phyloP scores from a whole-genome alignment of 306 rosid genomes.

The Rosa lucieae region DNA sequence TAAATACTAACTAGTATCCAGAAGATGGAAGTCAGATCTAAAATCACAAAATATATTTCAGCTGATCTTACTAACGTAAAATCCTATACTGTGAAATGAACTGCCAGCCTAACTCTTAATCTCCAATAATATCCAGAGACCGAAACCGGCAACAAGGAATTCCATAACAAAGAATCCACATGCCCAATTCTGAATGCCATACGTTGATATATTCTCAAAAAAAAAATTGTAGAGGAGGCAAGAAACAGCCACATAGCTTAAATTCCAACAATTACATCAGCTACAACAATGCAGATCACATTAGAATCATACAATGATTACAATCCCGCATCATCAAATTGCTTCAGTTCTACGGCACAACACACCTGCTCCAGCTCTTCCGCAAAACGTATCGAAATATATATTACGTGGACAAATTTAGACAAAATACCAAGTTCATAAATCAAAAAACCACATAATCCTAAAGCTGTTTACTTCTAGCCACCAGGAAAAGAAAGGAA shows the following conservation, averaged over 20 bases:
- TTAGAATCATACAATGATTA: not conserved
- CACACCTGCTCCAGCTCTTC: not conserved
- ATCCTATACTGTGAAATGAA: conserved; percentile 18
- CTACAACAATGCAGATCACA: not conserved
- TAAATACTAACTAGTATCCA: conserved; percentile 22
- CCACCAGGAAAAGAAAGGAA: conserved; percentile 18
- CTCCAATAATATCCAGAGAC: conserved; percentile 16
- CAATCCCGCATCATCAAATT: conserved; percentile 11
- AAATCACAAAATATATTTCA: not conserved
- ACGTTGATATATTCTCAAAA: conserved; percentile 10
- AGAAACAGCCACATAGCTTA: conserved; percentile 11
- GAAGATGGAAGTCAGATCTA: conserved; percentile 16
- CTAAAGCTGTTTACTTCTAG: conserved; percentile 12
- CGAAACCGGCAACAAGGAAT: conserved; percentile 16
- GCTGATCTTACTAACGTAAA: conserved; percentile 15
- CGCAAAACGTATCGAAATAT: not conserved
- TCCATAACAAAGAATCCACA: conserved; percentile 5
- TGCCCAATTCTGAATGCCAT: conserved; percentile 17
- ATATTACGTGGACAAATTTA: not conserved
- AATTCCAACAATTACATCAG: not conserved
- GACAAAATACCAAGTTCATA: not conserved
- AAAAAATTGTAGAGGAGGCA: conserved; percentile 25
- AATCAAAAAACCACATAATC: not conserved
- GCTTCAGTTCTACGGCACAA: conserved; percentile 11
- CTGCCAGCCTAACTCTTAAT: conserved; percentile 1